phyloP scores from a whole-genome alignment of 2,329 filamentous ascomycete genomes.

The Fusarium sp. region DNA sequence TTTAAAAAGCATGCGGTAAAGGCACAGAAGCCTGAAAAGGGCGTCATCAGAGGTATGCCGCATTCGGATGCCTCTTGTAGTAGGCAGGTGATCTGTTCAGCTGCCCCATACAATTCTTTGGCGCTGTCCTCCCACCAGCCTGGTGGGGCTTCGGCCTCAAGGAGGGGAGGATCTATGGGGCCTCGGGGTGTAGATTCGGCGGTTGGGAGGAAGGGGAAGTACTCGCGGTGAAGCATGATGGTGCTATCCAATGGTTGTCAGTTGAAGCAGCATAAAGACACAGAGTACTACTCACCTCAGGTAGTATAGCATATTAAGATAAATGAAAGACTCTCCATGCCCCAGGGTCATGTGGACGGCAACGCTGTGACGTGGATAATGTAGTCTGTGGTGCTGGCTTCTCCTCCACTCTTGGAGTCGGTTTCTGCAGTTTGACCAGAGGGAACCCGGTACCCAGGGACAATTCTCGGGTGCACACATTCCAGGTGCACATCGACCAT shows the following conservation, averaged over 20 bases:
- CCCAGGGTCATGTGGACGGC: constrained; percentile 53
- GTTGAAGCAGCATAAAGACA: accelerated
- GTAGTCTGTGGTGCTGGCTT: constrained; percentile 48
- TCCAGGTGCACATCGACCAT: constrained; percentile 52
- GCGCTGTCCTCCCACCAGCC: constrained; percentile 55
- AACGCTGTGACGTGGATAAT: constrained; percentile 51
- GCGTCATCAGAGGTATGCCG: constrained; percentile 50
- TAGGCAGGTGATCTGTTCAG: constrained; percentile 48
- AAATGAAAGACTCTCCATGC: constrained; percentile 54
- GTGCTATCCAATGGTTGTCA: constrained; percentile 39
- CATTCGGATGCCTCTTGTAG: constrained; percentile 52
- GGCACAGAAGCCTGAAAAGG: constrained; percentile 57
- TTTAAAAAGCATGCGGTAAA: constrained; percentile 58
- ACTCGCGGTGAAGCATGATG: constrained; percentile 56
- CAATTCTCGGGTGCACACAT: constrained; percentile 53
- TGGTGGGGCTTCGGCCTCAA: constrained; percentile 50
- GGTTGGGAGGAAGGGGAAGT: constrained; percentile 56
- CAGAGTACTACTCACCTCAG: constrained; percentile 46
- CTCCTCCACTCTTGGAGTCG: constrained; percentile 50
- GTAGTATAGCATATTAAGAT: constrained; percentile 57
- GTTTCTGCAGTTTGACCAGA: constrained; percentile 46
- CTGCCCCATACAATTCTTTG: constrained; percentile 49
- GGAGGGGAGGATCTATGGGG: constrained; percentile 52
- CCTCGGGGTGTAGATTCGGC: constrained; percentile 48
- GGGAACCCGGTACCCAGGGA: constrained; percentile 51